Percentiles rank a stretch among this genome's conserved stretches.
These are phyloP conservation scores for Globisporangium camurandrum DNA, from an alignment of 352 stramenopile species.

Conservation along the genomic window DNA sequence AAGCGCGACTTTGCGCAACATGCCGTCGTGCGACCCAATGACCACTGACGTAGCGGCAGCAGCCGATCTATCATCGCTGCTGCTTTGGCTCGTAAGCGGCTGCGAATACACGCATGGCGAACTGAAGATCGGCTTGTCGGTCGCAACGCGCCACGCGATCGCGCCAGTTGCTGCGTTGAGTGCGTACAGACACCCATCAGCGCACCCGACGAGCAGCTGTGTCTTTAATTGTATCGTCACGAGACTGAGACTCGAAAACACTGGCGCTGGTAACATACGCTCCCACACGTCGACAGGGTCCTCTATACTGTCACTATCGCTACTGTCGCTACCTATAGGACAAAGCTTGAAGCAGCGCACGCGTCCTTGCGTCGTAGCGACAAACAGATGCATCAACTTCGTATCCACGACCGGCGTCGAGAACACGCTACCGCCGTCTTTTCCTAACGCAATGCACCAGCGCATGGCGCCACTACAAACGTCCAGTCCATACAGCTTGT, in stretches of 20 bases:
- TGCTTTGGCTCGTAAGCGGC: not conserved
- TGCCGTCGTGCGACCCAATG: conserved; percentile 49
- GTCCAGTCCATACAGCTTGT: conserved; percentile 33
- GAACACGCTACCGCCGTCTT: conserved; percentile 37
- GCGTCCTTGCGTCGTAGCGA: conserved; percentile 32
- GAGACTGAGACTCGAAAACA: conserved; percentile 46
- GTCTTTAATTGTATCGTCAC: conserved; percentile 1
- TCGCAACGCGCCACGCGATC: conserved; percentile 26
- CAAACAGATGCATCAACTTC: conserved; percentile 19
- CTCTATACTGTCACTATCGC: too few relatives aligned
- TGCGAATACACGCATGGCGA: conserved; percentile 32
- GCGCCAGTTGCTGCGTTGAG: conserved; percentile 17
- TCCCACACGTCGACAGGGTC: conserved; percentile 10
- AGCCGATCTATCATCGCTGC: not conserved
- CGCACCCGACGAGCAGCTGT: conserved; percentile 36
- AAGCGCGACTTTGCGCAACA: conserved; percentile 29
- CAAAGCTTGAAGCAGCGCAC: conserved; percentile 19
- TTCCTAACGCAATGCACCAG: conserved; percentile 19
- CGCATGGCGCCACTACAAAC: conserved; percentile 8
- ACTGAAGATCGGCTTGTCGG: conserved; percentile 50
- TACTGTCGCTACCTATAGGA: too few relatives aligned
- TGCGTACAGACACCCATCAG: conserved; percentile 37
- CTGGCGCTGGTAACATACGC: conserved; percentile 25
- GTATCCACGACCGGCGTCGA: conserved; percentile 27
- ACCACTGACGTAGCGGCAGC: conserved; percentile 15